Evolutionary conservation across 2,329 filamentous ascomycete genomes (phyloP), one percentile per base, ranked within the genome.

Genomic region (Lasiodiplodia sp.): DNA sequence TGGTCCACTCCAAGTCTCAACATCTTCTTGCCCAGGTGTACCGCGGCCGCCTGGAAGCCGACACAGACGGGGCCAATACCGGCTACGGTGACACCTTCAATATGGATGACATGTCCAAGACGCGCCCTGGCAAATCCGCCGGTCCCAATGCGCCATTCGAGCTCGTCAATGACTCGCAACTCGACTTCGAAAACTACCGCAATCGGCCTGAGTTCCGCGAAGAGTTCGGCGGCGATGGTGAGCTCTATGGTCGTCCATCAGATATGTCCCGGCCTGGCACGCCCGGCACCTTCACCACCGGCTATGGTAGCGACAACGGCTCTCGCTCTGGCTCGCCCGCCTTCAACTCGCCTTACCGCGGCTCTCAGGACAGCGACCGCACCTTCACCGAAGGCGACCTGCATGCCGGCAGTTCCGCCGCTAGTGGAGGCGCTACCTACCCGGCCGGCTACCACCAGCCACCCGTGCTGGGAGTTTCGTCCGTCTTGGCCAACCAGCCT

Each of bases 111-210:
- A 97, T 98, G 94, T 83, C 85, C 49, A 77, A 83, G 3, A 80
- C 81, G 3, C 84, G 85, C 6, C 86, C 88, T 0, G 89, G 89
- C 68, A 90, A 90, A 70, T 68, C 75, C 12, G 73, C 74, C 1
- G 70, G 71, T 2, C 49, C 67, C 18, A 62, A 55, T 34, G 49
- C 74, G 8, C 93, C 93, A 0, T 97, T 97, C 79, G 95, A 98
- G 79, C 89, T 97, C 69, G 94, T 98, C 0, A 90, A 92, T 0
- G 95, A 98, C 74, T 87, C 87, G 67, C 89, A 93, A 60, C 90
- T 97, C 79, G 94, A 97, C 78, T 97, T 96, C 77, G 90, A 93
- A 70, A 95, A 93, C 81, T 98, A 90, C 85, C 97, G 97, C 80
- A 91, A 97, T 79, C 87, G 93, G 1, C 87, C 92, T 2, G 95